These are phyloP conservation scores for Tetradesmus obliquus DNA, from an alignment of 139 green algal species.

Conservation along the genomic window DNA sequence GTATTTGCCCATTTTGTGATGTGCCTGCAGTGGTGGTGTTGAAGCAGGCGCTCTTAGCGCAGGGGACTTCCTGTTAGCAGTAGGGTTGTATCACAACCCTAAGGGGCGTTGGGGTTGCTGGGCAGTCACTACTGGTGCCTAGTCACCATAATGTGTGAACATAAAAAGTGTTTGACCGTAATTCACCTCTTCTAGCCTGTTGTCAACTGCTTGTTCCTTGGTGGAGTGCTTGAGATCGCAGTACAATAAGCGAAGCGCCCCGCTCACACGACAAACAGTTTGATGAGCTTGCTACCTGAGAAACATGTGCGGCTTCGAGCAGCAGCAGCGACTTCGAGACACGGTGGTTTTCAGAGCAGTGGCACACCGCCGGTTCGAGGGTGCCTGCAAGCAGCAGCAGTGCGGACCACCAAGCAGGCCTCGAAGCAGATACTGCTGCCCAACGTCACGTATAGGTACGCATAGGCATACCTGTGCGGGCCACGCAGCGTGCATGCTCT, in stretches of 20 bases:
- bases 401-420: background rate
- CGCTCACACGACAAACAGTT: background rate
- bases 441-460: conserved; percentile 12
- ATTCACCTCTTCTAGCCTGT: background rate
- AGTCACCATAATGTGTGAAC: too few species aligned
- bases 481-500: background rate
- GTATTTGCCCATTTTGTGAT: too few species aligned
- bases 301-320: background rate
- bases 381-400: background rate
- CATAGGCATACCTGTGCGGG: background rate
- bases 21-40: too few species aligned
- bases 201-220: background rate
- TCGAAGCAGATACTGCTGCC: background rate
- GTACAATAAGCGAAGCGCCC: background rate
- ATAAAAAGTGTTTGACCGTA: too few species aligned
- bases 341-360: background rate
- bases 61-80: too few species aligned
- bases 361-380: background rate
- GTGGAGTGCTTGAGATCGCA: background rate
- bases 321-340: too few species aligned
- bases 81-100: background rate
- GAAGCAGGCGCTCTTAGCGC: too few species aligned
- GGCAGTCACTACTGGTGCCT: background rate
- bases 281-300: background rate
- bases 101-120: background rate